A percentile compares a stretch with the other conserved stretches of the same genome.
phyloP scores from a whole-genome alignment of 768 basidiomycete genomes.

The Strobilomyces confusus region DNA sequence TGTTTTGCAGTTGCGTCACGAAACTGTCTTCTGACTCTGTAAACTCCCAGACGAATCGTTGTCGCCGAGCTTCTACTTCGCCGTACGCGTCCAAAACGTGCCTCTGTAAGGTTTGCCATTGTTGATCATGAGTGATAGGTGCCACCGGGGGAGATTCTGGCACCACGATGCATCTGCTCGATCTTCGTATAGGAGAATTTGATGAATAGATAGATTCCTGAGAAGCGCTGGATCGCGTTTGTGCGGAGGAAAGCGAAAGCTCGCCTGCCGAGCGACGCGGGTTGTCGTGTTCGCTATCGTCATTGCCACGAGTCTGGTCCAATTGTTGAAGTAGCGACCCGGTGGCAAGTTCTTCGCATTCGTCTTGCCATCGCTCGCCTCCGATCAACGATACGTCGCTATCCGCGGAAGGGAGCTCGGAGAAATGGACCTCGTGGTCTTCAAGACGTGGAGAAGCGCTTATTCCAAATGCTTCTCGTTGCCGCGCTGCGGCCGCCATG shows the following conservation, averaged over 20 bases:
- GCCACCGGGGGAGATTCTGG: slow-evolving; percentile 7
- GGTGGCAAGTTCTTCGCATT: slow-evolving; percentile 26
- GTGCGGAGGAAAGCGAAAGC: slow-evolving; percentile 11
- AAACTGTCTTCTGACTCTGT: slow-evolving; percentile 66
- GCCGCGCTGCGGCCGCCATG: slow-evolving; percentile 39
- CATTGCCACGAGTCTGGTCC: not conserved
- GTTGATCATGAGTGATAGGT: slow-evolving; percentile 13
- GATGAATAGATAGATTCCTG: slow-evolving; percentile 26
- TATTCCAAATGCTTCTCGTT: slow-evolving; percentile 51
- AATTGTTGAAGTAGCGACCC: slow-evolving; percentile 28
- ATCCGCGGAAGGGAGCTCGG: slow-evolving; percentile 35
- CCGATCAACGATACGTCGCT: slow-evolving; percentile 47
- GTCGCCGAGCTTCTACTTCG: slow-evolving; percentile 52
- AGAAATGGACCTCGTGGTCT: not conserved
- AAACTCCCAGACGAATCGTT: slow-evolving; percentile 66
- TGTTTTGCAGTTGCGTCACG: slow-evolving; percentile 58
- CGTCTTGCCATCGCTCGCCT: slow-evolving; percentile 39
- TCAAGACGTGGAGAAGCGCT: slow-evolving; percentile 34
- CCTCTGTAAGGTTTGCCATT: slow-evolving; percentile 23
- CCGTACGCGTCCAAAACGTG: slow-evolving; percentile 35
- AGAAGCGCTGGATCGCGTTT: slow-evolving; percentile 18
- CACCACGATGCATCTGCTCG: slow-evolving; percentile 5
- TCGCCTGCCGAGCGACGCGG: slow-evolving; percentile 6
- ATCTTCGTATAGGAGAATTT: slow-evolving; percentile 11
- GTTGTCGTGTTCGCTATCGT: not conserved